Conservation (phyloP, 108 stramenopile genomes). For the Cyclostephanos invisitatus region DNA sequence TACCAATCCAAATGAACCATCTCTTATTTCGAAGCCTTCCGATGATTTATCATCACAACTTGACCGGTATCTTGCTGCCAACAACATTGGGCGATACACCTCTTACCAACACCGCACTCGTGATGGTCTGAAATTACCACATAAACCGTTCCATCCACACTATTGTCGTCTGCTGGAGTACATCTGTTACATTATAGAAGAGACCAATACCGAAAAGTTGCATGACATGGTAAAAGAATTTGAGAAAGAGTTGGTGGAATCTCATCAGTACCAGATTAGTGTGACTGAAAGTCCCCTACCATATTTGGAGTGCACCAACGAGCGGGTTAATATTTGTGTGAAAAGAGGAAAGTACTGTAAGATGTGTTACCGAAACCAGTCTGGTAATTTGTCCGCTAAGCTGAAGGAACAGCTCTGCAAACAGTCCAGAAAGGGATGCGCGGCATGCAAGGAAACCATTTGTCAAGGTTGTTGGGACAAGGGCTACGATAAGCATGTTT, state of each 20-base stretch:
- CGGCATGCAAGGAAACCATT: not conserved
- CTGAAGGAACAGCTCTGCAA: not conserved
- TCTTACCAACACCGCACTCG: not conserved
- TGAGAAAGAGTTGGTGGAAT: slow-evolving; percentile 24
- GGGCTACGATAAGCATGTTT: not conserved
- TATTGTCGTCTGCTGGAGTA: slow-evolving; percentile 42
- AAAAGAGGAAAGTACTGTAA: not conserved
- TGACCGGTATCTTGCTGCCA: slow-evolving; percentile 2
- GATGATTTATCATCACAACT: not conserved
- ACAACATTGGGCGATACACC: slow-evolving; percentile 19
- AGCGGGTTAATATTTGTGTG: not conserved
- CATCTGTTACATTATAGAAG: slow-evolving; percentile 36
- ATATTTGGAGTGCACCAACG: not conserved
- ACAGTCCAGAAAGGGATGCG: not conserved
- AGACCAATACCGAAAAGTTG: slow-evolving; percentile 20
- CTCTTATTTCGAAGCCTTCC: not conserved
- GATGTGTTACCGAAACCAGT: not conserved
- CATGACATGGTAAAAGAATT: slow-evolving; percentile 28
- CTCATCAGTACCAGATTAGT: not conserved
- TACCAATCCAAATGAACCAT: slow-evolving; percentile 23
- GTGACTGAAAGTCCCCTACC: not conserved
- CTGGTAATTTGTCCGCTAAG: not conserved
- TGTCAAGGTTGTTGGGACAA: not conserved
- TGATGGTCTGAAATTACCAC: not conserved
- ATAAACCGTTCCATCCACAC: slow-evolving; percentile 21